Evolutionary conservation across 1,284 basidiomycete genomes (phyloP), one percentile per base, ranked within the genome.

Genomic region (Pseudozyma thailandica): DNA sequence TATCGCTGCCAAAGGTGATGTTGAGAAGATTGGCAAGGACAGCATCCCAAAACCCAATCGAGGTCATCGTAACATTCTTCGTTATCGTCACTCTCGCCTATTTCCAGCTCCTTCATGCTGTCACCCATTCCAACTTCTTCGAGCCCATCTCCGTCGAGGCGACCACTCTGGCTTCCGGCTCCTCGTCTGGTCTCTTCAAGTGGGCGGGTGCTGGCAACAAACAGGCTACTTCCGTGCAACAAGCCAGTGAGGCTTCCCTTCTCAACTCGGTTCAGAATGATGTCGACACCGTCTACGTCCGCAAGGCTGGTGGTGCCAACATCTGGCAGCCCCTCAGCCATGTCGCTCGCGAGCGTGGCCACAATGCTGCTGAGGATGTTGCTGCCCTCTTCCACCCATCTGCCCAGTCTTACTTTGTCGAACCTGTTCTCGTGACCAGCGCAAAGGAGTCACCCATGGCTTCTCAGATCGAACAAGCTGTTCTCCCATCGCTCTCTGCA

Each of bases 51-150:
- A 78, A 75, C 33, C 87, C 88, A 10, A 88, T 88, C 78, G 94
- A 97, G 83, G 90, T 91, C 21, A 92, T 95, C 74, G 92, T 95
- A 55, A 88, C 89, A 79, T 90, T 92, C 84, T 92, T 90, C 82
- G 88, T 94, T 80, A 84, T 93, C 62, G 91, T 91, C 31, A 96
- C 94, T 3, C 87, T 96, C 39, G 90, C 91, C 48, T 96, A 96
- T 84, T 94, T 96, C 83, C 92, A 94, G 83, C 87, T 95, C 65
- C 87, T 97, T 57, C 88, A 89, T 65, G 91, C 92, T 42, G 90
- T 94, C 82, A 92, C 92, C 46, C 83, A 84, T 48, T 85, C 84
- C 27, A 84, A 85, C 60, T 86, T 87, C 82, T 84, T 81, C 68
- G 71, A 78, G 60, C 71, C 75, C 50, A 64, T 80, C 33, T 66